Base-by-base conservation (phyloP, 2,329 filamentous ascomycete genomes). In the Furcasterigmium sp. region DNA sequence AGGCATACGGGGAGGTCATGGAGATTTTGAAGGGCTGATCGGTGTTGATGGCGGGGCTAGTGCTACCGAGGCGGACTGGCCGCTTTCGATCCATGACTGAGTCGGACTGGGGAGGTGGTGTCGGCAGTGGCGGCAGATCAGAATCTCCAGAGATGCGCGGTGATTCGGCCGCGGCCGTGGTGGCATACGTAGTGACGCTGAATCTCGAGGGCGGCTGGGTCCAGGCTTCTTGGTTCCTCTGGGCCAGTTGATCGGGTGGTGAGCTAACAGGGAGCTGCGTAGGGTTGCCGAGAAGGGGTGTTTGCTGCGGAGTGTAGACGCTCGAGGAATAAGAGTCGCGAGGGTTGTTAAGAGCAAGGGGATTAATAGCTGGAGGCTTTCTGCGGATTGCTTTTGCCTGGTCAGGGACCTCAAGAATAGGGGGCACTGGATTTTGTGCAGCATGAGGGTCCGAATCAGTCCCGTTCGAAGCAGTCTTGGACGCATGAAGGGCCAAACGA, bases 181-280 rank as follows among this genome's bases (percentile, higher is more conserved):
- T 77, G 19, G 75, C 71, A 53, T 76, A 81, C 2, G 80, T 84
- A 8, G 78, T 82, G 49, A 76, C 67, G 60, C 80, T 85, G 59
- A 84, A 85, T 37, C 77, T 75, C 39, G 80, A 84, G 3, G 67
- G 60, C 6, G 78, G 77, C 44, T 78, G 73, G 11, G 65, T 61
- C 67, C 71, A 73, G 29, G 72, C 56, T 35, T 68, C 62, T 38
- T 65, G 50, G 18, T n/a, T n/a, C 20, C 30, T 20, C 13, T 41
- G 23, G 20, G 39, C 19, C 13, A 39, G 35, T 20, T 45, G 39
- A 29, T 38, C 39, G 23, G 11, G 7, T 26, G 23, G 23, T 11
- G 23, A 11, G 11, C 11, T 11, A 26, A 11, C 11, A 26, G 23
- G 23, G 23, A 26, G 23, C 17, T 23, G 19, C 6, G 18, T 20